Conservation (phyloP, 768 basidiomycete genomes). For the Asterophora lycoperdoides region DNA sequence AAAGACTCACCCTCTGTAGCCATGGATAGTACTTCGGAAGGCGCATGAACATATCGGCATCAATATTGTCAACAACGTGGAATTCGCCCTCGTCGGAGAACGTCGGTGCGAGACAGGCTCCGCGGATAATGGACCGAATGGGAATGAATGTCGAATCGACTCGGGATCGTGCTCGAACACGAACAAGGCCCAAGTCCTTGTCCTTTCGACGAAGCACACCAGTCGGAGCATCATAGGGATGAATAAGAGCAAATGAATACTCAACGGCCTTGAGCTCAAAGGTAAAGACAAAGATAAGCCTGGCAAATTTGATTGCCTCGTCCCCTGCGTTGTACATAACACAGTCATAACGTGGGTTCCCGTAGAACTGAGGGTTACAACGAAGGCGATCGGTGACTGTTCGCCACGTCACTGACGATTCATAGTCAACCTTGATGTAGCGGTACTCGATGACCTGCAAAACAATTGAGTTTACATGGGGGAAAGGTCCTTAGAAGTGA, state of each 20-base stretch:
- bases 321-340: not conserved
- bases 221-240: too few relatives aligned
- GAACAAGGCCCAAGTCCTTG: not conserved
- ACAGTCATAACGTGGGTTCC: conserved; percentile 17
- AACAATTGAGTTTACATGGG: too few relatives aligned
- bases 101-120: too few relatives aligned
- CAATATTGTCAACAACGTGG: not conserved
- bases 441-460: conserved; percentile 19
- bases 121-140: not conserved
- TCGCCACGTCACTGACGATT: too few relatives aligned
- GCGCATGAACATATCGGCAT: not conserved
- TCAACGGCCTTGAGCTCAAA: not conserved
- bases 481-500: not conserved
- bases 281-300: not conserved
- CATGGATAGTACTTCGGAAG: not conserved
- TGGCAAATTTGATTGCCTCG: not conserved
- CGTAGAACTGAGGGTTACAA: conserved; percentile 26
- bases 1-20: too few relatives aligned
- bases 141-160: not conserved
- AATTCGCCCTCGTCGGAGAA: not conserved
- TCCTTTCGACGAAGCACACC: not conserved
- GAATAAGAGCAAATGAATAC: too few relatives aligned
- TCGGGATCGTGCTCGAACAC: not conserved
- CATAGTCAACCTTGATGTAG: conserved; percentile 24
- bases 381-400: conserved; percentile 23